phyloP scores from a whole-genome alignment of 306 rosid genomes.

The Adenanthera pavonina region DNA sequence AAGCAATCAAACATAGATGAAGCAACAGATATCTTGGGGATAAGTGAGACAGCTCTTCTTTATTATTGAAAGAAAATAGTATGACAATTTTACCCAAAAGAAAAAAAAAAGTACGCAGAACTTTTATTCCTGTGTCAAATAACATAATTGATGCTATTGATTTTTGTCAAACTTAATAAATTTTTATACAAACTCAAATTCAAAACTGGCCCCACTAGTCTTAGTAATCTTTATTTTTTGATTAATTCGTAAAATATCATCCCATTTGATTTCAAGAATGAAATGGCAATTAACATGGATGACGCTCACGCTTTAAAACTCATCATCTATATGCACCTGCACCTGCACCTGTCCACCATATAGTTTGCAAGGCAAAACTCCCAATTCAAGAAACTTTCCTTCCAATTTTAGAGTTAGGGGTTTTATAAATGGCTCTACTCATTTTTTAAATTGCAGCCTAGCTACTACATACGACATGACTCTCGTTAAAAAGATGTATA shows the following conservation, averaged over 20 bases:
- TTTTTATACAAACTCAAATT: neutral
- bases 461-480: neutral
- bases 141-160: neutral
- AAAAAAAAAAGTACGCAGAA: neutral
- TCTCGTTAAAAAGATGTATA: neutral
- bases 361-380: constrained; percentile 1
- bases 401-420: neutral
- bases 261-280: neutral
- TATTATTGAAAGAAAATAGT: neutral
- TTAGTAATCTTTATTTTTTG: neutral
- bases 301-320: neutral
- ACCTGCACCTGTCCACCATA: neutral
- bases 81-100: neutral
- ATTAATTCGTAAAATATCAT: neutral
- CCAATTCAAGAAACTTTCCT: neutral
- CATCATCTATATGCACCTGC: neutral
- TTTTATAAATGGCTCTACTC: neutral
- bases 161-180: neutral
- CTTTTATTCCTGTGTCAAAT: neutral
- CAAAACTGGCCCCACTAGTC: neutral
- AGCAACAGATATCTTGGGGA: neutral
- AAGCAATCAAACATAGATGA: constrained; percentile 25
- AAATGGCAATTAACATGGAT: neutral
- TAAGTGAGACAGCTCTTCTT: neutral
- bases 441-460: constrained; percentile 20